These are phyloP conservation scores for Aspergillus nanangensis DNA, from an alignment of 495 filamentous ascomycete genomes.

Conservation along the genomic window DNA sequence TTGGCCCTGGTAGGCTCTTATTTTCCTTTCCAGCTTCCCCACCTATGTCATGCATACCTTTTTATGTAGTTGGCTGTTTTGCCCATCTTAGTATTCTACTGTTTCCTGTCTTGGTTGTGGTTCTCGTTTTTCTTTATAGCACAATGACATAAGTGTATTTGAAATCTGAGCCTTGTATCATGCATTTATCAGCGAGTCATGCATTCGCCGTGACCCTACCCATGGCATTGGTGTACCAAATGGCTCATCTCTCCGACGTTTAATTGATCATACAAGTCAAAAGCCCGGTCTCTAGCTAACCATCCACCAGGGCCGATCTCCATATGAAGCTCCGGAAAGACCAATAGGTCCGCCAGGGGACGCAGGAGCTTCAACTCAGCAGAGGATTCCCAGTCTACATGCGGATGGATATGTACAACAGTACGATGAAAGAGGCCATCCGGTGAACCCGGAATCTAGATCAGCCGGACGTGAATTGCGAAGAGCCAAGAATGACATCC, in stretches of 20 bases:
- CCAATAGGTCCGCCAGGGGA: slow-evolving; percentile 12
- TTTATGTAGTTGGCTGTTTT: too few relatives aligned
- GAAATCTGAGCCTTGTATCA: too few relatives aligned
- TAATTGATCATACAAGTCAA: too few relatives aligned
- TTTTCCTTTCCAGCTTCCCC: background rate
- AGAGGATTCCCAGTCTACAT: slow-evolving; percentile 32
- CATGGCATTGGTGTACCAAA: too few relatives aligned
- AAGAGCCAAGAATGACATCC: slow-evolving; percentile 54
- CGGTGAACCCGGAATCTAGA: slow-evolving; percentile 55
- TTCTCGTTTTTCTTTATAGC: too few relatives aligned
- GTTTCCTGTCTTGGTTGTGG: too few relatives aligned
- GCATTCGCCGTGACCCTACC: too few relatives aligned
- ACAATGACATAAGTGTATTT: too few relatives aligned
- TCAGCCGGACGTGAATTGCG: slow-evolving; percentile 37
- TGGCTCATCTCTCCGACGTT: too few relatives aligned
- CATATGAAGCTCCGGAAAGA: slow-evolving; percentile 58
- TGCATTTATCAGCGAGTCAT: too few relatives aligned
- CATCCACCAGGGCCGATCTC: slow-evolving; percentile 59
- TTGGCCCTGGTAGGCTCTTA: slow-evolving; percentile 47
- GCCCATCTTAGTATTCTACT: background rate
- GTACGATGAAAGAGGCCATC: slow-evolving; percentile 68
- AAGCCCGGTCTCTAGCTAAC: too few relatives aligned
- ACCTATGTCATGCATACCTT: background rate
- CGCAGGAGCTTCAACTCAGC: slow-evolving; percentile 13
- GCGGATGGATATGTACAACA: slow-evolving; percentile 52